Percentiles rank a stretch among this genome's conserved stretches.
Conservation (phyloP, 176 grass and related monocot species). For the Lolium rigidum region DNA sequence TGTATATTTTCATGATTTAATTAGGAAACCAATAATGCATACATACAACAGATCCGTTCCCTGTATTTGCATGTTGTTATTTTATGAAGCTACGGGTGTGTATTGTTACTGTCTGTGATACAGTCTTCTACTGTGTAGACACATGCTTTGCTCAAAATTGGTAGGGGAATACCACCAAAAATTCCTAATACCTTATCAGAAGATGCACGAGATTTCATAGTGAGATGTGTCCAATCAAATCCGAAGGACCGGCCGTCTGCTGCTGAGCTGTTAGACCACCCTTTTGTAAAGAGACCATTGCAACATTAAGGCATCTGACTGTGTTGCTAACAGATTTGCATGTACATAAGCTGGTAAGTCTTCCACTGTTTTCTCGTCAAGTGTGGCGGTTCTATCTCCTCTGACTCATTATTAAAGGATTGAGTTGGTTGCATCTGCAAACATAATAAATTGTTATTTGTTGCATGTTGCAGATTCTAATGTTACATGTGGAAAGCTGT, state of each 20-base stretch:
- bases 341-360: slow-evolving; percentile 50
- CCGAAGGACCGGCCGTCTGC: slow-evolving; percentile 74
- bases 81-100: not conserved
- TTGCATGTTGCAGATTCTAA: slow-evolving; percentile 28
- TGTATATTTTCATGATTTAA: not conserved
- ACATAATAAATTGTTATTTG: not conserved
- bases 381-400: not conserved
- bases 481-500: slow-evolving; percentile 2
- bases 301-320: slow-evolving; percentile 7
- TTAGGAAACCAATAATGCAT: not conserved
- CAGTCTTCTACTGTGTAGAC: slow-evolving; percentile 51
- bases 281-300: slow-evolving; percentile 66
- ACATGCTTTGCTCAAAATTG: slow-evolving; percentile 81
- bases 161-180: slow-evolving; percentile 66
- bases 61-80: slow-evolving; percentile 6
- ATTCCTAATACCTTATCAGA: slow-evolving; percentile 64
- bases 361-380: not conserved
- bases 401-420: not conserved
- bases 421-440: not conserved
- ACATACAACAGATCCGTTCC: not conserved
- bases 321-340: slow-evolving; percentile 40
- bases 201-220: slow-evolving; percentile 86
- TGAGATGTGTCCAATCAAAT: slow-evolving; percentile 64
- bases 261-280: slow-evolving; percentile 66
- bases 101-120: slow-evolving; percentile 32